Evolutionary conservation across 257 asterid species (phyloP).

Genomic region (Penstemon barbatus): DNA sequence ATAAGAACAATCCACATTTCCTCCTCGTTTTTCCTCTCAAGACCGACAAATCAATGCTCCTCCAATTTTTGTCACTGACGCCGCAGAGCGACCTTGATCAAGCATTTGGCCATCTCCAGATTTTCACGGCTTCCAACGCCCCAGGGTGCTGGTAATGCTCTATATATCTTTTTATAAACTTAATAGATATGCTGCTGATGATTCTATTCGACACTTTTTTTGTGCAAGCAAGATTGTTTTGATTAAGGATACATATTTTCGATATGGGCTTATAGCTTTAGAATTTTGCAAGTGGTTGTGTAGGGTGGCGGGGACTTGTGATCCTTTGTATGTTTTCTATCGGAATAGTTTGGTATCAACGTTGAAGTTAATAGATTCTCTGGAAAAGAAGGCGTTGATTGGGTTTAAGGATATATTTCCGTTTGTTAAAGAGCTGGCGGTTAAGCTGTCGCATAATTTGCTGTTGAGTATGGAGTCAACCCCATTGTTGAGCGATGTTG

Average conservation of each 20-base stretch:
- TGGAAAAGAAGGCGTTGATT: conserved; percentile 31
- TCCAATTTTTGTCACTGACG: conserved; percentile 43
- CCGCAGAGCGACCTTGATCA: conserved; percentile 32
- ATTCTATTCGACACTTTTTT: conserved; percentile 61
- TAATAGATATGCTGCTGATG: conserved; percentile 51
- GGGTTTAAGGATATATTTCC: conserved; percentile 57
- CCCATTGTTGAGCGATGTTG: conserved; percentile 44
- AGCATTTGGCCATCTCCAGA: conserved; percentile 52
- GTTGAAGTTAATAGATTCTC: conserved; percentile 35
- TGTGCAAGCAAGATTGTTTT: conserved; percentile 38
- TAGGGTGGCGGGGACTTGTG: conserved; percentile 47
- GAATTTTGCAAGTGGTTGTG: conserved; percentile 68
- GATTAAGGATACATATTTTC: conserved; percentile 32
- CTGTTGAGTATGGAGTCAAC: conserved; percentile 32
- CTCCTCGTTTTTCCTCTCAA: conserved; percentile 7
- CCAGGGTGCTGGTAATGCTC: conserved; percentile 75
- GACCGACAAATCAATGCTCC: conserved; percentile 41
- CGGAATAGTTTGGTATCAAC: conserved; percentile 57
- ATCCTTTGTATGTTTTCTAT: conserved; percentile 51
- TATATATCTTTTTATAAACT: conserved; percentile 51
- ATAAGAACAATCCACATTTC: not conserved
- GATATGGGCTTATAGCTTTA: conserved; percentile 52
- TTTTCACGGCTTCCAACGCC: conserved; percentile 59
- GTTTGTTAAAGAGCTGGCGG: conserved; percentile 61
- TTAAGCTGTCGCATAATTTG: conserved; percentile 46